Conservation (phyloP, 1,139 yeast genomes). For the Candida smagusa region DNA sequence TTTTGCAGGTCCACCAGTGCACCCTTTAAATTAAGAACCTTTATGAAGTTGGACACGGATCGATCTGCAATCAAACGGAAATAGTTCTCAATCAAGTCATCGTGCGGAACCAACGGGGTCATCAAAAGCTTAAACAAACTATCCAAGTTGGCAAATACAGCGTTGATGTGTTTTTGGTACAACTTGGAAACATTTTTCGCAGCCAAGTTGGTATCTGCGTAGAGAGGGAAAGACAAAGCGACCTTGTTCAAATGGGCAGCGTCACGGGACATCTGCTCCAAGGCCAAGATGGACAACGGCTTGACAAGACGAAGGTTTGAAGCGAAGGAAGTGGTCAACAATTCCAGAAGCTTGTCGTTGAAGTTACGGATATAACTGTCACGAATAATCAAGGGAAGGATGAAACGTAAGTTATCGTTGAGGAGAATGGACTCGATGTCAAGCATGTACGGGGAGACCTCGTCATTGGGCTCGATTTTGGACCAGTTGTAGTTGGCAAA, state of each 20-base stretch:
- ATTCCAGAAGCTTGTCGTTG: conserved; percentile 74
- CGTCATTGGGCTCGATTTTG: conserved; percentile 57
- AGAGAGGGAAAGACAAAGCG: conserved; percentile 51
- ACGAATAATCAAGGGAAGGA: conserved; percentile 62
- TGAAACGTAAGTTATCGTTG: conserved; percentile 41
- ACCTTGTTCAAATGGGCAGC: conserved; percentile 58
- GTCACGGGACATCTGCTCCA: conserved; percentile 82
- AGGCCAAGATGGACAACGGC: conserved; percentile 66
- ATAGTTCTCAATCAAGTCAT: conserved; percentile 64
- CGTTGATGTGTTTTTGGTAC: conserved; percentile 48
- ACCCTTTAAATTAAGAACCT: conserved; percentile 64
- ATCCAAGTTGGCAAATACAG: conserved; percentile 53
- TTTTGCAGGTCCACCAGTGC: conserved; percentile 44
- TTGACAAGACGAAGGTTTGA: conserved; percentile 54
- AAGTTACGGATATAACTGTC: conserved; percentile 70
- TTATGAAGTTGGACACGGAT: conserved; percentile 58
- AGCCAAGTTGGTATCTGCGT: conserved; percentile 25
- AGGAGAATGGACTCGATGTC: conserved; percentile 51
- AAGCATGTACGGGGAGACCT: conserved; percentile 64
- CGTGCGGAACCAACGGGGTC: conserved; percentile 59
- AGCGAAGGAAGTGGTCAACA: conserved; percentile 55
- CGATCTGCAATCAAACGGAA: conserved; percentile 67
- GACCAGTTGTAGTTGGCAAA: conserved; percentile 80
- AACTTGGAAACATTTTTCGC: conserved; percentile 28
- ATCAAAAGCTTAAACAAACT: conserved; percentile 62